Base-by-base conservation (phyloP, 345 rosid genomes). In the Aegle marmelos region DNA sequence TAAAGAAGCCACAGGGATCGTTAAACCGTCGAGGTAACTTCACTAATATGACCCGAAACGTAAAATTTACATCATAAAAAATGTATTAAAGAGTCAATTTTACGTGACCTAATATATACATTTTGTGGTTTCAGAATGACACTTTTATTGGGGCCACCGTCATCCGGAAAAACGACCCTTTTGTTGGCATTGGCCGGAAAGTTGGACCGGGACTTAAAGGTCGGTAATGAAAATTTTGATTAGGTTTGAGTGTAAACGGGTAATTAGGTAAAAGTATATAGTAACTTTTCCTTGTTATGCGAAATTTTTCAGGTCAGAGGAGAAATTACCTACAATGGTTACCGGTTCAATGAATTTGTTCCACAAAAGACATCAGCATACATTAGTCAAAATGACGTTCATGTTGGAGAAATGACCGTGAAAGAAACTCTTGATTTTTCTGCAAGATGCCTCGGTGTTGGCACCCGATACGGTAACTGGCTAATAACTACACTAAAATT, bases 351-450 rank as follows among this genome's bases (percentile, higher is more conserved):
- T 14, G 98, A 95, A 70, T 88, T 95, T 80, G 94, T 90, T 27
- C 92, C 99, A 6, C 90, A 82, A 76, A 95, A 95, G 83, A 90
- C 98, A 45, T 92, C 99, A 4, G 99, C 98, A 1, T 95, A 92
- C 66, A 93, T 95, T 69, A 91, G 99, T 75, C 99, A 93, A 83
- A 92, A 93, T 61, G 99, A 95, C 80, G 94, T 91, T 82, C 99
- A 95, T 76, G 80, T 89, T 4, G 99, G 96, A 78, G 92, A 85
- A 24, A 83, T 95, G 98, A 95, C 98, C 0, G 98, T 95, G 9
- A 92, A 88, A 87, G 99, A 95, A 83, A 95, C 98, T 17, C 81
- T 95, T 1, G 98, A 95, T 83, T 95, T 95, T 84, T 95, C 98
- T 3, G 97, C 98, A 16, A 88, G 97, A 64, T 95, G 99, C 75